Percentiles rank a stretch among this genome's conserved stretches.
phyloP scores from a whole-genome alignment of 2,329 filamentous ascomycete genomes.

The Colletotrichum tabaci region DNA sequence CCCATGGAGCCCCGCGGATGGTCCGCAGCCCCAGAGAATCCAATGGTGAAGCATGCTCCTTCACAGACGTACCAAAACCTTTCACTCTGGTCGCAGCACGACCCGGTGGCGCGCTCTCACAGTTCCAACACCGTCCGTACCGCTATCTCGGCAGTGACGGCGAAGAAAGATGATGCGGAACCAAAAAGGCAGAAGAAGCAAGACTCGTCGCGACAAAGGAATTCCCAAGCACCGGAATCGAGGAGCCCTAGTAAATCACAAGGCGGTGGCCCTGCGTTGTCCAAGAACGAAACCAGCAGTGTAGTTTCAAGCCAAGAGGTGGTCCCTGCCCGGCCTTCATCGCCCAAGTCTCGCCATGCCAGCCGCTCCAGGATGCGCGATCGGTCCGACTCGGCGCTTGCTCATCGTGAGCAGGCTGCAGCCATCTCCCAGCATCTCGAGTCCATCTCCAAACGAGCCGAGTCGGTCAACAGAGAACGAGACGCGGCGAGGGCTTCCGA shows the following conservation, averaged over 20 bases:
- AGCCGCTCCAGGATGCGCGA: conserved; percentile 48
- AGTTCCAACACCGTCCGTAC: not conserved
- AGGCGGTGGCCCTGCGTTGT: too few relatives aligned
- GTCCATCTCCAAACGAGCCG: conserved; percentile 45
- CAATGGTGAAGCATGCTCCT: not conserved
- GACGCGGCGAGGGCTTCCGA: conserved; percentile 15
- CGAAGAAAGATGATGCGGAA: not conserved
- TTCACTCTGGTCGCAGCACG: not conserved
- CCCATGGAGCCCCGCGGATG: conserved; percentile 40
- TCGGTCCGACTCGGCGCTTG: conserved; percentile 45
- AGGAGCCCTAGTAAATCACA: too few relatives aligned
- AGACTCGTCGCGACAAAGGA: not conserved
- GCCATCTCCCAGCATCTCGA: conserved; percentile 46
- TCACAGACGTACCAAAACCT: not conserved
- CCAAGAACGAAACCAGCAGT: not conserved
- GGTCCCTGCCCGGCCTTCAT: conserved; percentile 45
- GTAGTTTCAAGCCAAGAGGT: not conserved
- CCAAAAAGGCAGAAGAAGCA: not conserved
- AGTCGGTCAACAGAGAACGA: conserved; percentile 43
- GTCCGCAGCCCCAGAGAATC: conserved; percentile 1
- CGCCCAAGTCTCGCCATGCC: conserved; percentile 55
- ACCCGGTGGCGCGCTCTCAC: not conserved
- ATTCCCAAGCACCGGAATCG: too few relatives aligned
- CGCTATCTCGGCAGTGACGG: not conserved
- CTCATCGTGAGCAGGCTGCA: conserved; percentile 12